phyloP scores from a whole-genome alignment of 768 basidiomycete species.

The Russula abietina region DNA sequence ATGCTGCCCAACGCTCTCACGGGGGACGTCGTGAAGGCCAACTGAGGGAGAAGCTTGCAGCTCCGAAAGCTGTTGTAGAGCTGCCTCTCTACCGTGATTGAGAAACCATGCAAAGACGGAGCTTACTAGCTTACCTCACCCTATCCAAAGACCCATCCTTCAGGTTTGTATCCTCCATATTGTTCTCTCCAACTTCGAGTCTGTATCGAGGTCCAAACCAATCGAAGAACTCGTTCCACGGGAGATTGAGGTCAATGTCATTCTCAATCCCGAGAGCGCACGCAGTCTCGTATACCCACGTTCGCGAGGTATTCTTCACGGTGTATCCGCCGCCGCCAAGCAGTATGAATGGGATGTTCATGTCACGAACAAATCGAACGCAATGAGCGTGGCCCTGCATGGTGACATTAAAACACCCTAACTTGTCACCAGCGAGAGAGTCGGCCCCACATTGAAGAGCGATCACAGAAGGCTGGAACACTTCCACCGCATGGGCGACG shows the following conservation, averaged over 20 bases:
- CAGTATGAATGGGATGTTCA: conserved; percentile 81
- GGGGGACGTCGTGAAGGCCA: conserved; percentile 76
- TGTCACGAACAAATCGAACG: conserved; percentile 76
- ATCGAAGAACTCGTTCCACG: conserved; percentile 89
- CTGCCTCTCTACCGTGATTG: conserved; percentile 40
- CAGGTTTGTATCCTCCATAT: conserved; percentile 91
- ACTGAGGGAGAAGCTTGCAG: conserved; percentile 78
- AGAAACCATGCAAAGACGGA: conserved; percentile 34
- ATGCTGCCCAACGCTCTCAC: conserved; percentile 58
- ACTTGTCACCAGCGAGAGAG: conserved; percentile 89
- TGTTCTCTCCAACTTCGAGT: conserved; percentile 84
- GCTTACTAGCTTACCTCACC: conserved; percentile 48
- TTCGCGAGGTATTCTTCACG: conserved; percentile 89
- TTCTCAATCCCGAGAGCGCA: conserved; percentile 86
- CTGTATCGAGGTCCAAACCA: conserved; percentile 97
- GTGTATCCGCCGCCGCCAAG: conserved; percentile 97
- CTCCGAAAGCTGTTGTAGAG: conserved; percentile 51
- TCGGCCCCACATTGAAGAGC: conserved; percentile 95
- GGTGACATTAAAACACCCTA: conserved; percentile 93
- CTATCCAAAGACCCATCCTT: conserved; percentile 73
- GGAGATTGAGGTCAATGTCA: conserved; percentile 68
- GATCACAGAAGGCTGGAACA: conserved; percentile 81
- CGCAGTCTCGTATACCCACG: conserved; percentile 97
- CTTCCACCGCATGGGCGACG: conserved; percentile 77
- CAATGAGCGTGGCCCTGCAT: conserved; percentile 95